A percentile compares a stretch with the other conserved stretches of the same genome.
These are phyloP conservation scores for Syzygium syzygioides DNA, from an alignment of 441 rosid species.

Conservation along the genomic window DNA sequence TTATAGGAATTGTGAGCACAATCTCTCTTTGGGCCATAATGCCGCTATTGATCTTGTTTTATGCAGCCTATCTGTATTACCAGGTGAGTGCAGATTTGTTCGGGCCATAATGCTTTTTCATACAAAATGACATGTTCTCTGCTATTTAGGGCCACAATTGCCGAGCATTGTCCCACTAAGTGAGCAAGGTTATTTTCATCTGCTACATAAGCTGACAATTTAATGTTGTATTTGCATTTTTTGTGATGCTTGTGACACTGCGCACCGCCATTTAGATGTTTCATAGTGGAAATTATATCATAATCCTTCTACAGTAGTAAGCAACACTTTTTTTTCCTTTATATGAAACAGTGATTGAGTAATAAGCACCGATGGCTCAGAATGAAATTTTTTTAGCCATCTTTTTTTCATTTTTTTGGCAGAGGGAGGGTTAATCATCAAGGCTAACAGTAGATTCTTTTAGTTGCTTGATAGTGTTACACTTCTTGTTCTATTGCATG, in stretches of 20 bases:
- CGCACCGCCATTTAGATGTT: background rate
- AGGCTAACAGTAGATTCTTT: background rate
- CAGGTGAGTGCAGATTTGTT: conserved; percentile 53
- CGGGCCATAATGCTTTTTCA: background rate
- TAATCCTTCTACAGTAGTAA: background rate
- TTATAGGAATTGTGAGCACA: conserved; percentile 96
- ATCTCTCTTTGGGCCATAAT: conserved; percentile 98
- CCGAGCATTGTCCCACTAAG: background rate
- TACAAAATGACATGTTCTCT: background rate
- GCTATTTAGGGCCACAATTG: background rate
- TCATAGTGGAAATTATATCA: background rate
- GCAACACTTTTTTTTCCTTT: background rate
- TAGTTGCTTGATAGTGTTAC: background rate
- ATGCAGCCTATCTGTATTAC: conserved; percentile 89
- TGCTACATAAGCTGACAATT: background rate
- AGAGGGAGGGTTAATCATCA: background rate
- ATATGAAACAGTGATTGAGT: background rate
- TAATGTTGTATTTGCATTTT: background rate
- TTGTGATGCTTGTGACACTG: background rate
- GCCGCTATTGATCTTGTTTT: conserved; percentile 93
- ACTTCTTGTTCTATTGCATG: background rate
- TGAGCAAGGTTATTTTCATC: background rate
- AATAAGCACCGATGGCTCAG: background rate
- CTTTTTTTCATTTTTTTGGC: background rate
- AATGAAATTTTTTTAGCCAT: background rate